Base-by-base conservation (phyloP, 2,329 filamentous ascomycete species). In the Aspergillus sp. region DNA sequence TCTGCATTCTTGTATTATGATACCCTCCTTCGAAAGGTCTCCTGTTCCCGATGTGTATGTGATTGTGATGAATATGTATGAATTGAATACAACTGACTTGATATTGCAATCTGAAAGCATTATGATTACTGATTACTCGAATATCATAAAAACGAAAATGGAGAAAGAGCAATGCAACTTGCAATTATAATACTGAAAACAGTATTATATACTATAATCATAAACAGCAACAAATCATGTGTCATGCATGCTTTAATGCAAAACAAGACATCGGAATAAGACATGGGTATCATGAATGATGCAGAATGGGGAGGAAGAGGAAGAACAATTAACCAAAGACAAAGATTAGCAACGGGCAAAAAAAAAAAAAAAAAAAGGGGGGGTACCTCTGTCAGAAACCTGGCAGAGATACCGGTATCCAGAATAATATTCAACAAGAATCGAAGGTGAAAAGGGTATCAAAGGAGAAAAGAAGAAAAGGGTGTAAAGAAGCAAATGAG, bases 281-380 rank as follows among this genome's bases (percentile, higher is more conserved):
- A 59, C 49, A 53, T 53, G 57, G 59, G 58, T 60, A 60, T 60
- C 59, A 60, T 53, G 50, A 19, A 39, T 35, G 33, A 35, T 39
- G 37, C 22, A 22, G 15, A 15, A 15, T 3, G n/a, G n/a, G 3
- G 33, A 3, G 25, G 9, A 19, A 20, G 15, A 22, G 5, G 19
- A 10, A 7, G 15, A 22, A 39, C 3, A 39, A 17, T 27, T 27
- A 27, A 10, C 25, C 25, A 27, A 27, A 27, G 7, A 27, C 25
- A 27, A 9, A 10, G 10, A 30, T 30, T 30, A 30, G 25, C 25
- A 49, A 43, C 20, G 43, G 32, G 7, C 41, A 23, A 48, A 43
- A 10, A 25, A 39, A 45, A 45, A 45, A 13, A n/a, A n/a, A n/a
- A n/a, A n/a, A n/a, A n/a, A n/a, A n/a, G n/a, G n/a, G n/a, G 10